Conservation (phyloP, 305 asterid genomes). For the Fraxinus floribunda region DNA sequence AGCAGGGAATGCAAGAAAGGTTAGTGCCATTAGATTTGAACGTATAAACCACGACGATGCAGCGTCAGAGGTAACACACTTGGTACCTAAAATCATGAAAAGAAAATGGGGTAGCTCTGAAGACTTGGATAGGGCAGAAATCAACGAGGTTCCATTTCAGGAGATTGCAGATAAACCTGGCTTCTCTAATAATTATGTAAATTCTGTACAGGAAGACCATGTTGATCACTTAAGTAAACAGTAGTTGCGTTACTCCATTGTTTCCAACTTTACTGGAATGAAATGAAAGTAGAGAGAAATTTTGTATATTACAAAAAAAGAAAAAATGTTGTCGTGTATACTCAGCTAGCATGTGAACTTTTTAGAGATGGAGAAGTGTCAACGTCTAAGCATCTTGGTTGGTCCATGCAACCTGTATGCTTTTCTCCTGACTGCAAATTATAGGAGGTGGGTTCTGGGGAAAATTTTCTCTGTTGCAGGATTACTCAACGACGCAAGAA, state of each 20-base stretch:
- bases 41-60: slow-evolving; percentile 53
- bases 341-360: neutral
- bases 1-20: slow-evolving; percentile 97
- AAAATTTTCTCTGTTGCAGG: neutral
- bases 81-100: slow-evolving; percentile 64
- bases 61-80: slow-evolving; percentile 44
- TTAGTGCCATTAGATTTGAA: slow-evolving; percentile 91
- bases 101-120: slow-evolving; percentile 49
- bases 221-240: slow-evolving; percentile 43
- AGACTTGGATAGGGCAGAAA: slow-evolving; percentile 37
- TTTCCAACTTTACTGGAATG: slow-evolving; percentile 21
- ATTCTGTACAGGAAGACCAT: slow-evolving; percentile 54
- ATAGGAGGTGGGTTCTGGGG: neutral
- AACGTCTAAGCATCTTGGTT: neutral
- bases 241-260: slow-evolving; percentile 25
- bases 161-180: slow-evolving; percentile 22
- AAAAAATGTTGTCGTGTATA: neutral
- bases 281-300: slow-evolving; percentile 26
- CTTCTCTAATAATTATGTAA: slow-evolving; percentile 39
- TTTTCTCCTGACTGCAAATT: neutral
- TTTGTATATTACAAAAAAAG: slow-evolving; percentile 12
- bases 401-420: no score
- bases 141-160: slow-evolving; percentile 33
- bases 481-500: neutral
- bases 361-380: neutral